phyloP scores from a whole-genome alignment of 257 asterid genomes.

The Solanum habrochaites region DNA sequence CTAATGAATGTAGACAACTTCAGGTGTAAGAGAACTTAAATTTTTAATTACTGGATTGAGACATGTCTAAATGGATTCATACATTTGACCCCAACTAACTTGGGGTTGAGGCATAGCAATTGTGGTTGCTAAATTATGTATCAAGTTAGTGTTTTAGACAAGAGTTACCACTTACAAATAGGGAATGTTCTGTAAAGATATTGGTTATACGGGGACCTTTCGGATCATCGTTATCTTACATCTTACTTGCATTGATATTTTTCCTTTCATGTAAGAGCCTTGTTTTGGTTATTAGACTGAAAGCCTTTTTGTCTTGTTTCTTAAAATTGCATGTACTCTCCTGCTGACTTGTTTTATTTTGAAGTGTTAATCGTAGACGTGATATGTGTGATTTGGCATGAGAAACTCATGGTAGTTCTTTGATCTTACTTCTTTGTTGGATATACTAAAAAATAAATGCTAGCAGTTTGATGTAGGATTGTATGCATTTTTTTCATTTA shows the following conservation, averaged over 20 bases:
- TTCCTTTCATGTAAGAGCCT: not conserved
- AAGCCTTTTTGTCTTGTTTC: not conserved
- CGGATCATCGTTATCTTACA: too few relatives aligned
- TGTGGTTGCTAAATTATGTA: too few relatives aligned
- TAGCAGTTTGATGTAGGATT: not conserved
- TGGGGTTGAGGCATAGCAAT: too few relatives aligned
- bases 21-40: too few relatives aligned
- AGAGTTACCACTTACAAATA: too few relatives aligned
- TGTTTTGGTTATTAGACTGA: not conserved
- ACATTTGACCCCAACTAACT: too few relatives aligned
- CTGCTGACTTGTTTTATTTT: not conserved
- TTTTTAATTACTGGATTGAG: too few relatives aligned
- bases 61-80: too few relatives aligned
- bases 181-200: too few relatives aligned
- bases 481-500: not conserved
- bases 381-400: not conserved
- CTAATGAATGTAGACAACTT: not conserved
- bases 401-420: not conserved
- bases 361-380: not conserved
- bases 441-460: not conserved
- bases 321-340: not conserved
- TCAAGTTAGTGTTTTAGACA: too few relatives aligned
- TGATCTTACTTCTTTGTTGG: not conserved
- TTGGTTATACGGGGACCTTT: too few relatives aligned
- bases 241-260: too few relatives aligned